These are phyloP conservation scores for Fusarium napiforme DNA, from an alignment of 2,329 filamentous ascomycete species.

Conservation along the genomic window DNA sequence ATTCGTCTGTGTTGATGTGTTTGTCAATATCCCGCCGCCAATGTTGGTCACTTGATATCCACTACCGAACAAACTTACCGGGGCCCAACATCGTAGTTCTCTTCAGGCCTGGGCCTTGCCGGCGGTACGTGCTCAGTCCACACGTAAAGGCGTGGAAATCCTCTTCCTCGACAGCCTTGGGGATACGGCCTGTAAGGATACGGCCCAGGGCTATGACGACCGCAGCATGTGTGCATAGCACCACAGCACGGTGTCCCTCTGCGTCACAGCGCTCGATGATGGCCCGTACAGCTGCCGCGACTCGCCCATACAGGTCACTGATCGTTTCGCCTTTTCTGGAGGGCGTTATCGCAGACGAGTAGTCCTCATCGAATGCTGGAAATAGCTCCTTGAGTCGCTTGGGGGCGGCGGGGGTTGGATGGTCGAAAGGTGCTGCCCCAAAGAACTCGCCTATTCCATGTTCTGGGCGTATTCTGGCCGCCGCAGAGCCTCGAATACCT, in stretches of 20 bases:
- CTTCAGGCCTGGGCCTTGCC: conserved; percentile 35
- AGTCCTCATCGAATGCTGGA: conserved; percentile 66
- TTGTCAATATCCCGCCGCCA: conserved; percentile 20
- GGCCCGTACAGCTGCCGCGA: conserved; percentile 74
- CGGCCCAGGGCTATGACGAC: conserved; percentile 88
- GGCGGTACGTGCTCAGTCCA: conserved; percentile 74
- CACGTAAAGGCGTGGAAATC: conserved; percentile 91
- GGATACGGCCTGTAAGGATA: conserved; percentile 81
- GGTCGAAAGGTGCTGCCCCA: conserved; percentile 84
- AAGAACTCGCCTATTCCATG: conserved; percentile 86
- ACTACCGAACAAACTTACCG: conserved; percentile 30
- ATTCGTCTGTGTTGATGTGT: conserved; percentile 23
- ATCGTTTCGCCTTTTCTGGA: conserved; percentile 80
- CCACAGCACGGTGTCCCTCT: conserved; percentile 74
- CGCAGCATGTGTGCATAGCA: conserved; percentile 92
- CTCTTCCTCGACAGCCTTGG: conserved; percentile 74
- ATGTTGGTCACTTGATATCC: conserved; percentile 7
- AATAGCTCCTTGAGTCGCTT: conserved; percentile 74
- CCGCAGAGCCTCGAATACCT: conserved; percentile 23
- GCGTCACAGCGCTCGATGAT: conserved; percentile 79
- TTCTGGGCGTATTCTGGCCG: conserved; percentile 63
- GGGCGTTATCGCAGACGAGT: conserved; percentile 75
- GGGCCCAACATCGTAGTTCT: conserved; percentile 4
- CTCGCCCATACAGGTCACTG: conserved; percentile 80
- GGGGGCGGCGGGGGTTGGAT: conserved; percentile 79